Evolutionary conservation across 306 rosid genomes (phyloP).

Genomic region (Vigna radiata): DNA sequence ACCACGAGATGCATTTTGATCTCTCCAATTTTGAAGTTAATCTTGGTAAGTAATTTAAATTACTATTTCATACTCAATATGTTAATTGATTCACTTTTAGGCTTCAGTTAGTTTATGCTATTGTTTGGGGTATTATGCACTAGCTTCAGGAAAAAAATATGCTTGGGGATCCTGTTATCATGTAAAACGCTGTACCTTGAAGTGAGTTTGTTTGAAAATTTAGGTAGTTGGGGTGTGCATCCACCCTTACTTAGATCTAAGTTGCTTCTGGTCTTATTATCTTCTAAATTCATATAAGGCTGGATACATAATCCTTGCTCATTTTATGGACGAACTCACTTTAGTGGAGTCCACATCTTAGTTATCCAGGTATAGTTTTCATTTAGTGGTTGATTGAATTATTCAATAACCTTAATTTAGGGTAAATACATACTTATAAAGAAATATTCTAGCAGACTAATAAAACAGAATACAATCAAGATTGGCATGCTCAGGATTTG

Average conservation of each 20-base stretch:
- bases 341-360: not conserved
- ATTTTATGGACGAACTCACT: conserved; percentile 1
- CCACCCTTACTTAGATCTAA: not conserved
- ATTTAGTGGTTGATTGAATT: conserved; percentile 12
- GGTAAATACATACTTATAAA: conserved; percentile 8
- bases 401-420: not conserved
- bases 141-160: not conserved
- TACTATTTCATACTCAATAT: conserved; percentile 16
- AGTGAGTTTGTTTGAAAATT: conserved; percentile 16
- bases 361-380: conserved; percentile 5
- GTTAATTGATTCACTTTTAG: conserved; percentile 30
- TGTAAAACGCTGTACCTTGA: not conserved
- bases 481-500: not conserved
- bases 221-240: not conserved
- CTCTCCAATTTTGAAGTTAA: conserved; percentile 69
- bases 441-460: not conserved
- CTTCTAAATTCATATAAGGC: conserved; percentile 6
- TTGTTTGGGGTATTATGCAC: conserved; percentile 21
- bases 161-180: not conserved
- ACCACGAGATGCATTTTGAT: conserved; percentile 88
- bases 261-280: conserved; percentile 17
- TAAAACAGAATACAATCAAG: not conserved
- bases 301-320: conserved; percentile 1
- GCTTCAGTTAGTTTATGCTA: conserved; percentile 4
- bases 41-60: conserved; percentile 54